A percentile compares a stretch with the other conserved stretches of the same genome.
phyloP scores from a whole-genome alignment of 2,329 filamentous ascomycete species.

The Fusarium duplospermum region DNA sequence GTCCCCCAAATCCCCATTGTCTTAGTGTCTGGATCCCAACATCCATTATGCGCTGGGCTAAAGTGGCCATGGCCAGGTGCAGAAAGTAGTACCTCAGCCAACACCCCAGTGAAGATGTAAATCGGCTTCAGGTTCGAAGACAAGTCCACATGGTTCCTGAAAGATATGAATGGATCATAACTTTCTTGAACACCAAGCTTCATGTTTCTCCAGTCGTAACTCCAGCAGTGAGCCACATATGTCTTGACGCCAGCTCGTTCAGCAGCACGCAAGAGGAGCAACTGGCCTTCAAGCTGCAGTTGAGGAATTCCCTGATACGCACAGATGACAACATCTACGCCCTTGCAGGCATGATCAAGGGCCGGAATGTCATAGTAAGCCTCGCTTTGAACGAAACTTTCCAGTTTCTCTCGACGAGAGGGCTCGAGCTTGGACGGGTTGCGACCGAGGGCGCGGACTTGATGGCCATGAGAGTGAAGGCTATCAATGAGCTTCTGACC shows the following conservation, averaged over 20 bases:
- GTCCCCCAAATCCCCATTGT: not conserved
- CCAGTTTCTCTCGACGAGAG: slow-evolving; percentile 33
- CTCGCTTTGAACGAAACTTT: slow-evolving; percentile 39
- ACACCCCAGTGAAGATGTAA: slow-evolving; percentile 45
- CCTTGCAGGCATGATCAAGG: slow-evolving; percentile 46
- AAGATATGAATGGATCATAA: slow-evolving; percentile 51
- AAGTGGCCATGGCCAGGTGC: not conserved
- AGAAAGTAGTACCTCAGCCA: slow-evolving; percentile 2
- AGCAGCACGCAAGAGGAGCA: slow-evolving; percentile 51
- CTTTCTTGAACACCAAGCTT: slow-evolving; percentile 45
- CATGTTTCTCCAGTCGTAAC: slow-evolving; percentile 47
- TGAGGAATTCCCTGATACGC: slow-evolving; percentile 42
- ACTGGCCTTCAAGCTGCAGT: slow-evolving; percentile 47
- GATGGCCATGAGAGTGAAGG: slow-evolving; percentile 45
- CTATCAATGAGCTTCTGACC: slow-evolving; percentile 45
- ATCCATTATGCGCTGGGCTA: not conserved
- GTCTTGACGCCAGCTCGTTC: slow-evolving; percentile 49
- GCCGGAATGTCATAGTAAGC: slow-evolving; percentile 47
- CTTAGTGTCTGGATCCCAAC: not conserved
- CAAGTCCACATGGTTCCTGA: slow-evolving; percentile 46
- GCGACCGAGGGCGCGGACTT: slow-evolving; percentile 50
- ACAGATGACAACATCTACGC: slow-evolving; percentile 51
- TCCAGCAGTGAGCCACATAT: slow-evolving; percentile 48
- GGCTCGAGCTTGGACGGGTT: slow-evolving; percentile 44
- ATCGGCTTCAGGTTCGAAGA: slow-evolving; percentile 45